Conservation (phyloP, 352 stramenopile species). For the Thalassiosira livingstoniorum region DNA sequence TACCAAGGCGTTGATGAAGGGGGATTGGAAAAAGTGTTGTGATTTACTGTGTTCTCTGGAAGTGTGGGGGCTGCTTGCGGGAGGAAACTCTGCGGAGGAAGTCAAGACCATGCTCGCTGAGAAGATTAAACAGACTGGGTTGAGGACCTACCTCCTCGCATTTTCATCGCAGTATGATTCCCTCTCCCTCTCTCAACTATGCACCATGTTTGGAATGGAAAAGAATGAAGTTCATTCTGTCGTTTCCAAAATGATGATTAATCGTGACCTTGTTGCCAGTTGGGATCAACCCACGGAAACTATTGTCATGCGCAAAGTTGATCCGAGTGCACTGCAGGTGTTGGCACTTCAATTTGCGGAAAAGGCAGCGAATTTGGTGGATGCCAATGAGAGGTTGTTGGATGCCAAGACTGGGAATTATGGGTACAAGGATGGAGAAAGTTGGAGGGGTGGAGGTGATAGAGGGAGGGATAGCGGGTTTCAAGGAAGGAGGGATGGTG, state of each 20-base stretch:
- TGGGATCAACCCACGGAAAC: conserved; percentile 98
- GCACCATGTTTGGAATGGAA: conserved; percentile 97
- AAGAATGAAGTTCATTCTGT: conserved; percentile 96
- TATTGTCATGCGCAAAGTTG: conserved; percentile 93
- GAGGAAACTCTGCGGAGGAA: conserved; percentile 85
- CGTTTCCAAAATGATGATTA: conserved; percentile 99
- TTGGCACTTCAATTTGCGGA: conserved; percentile 96
- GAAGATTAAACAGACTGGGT: conserved; percentile 95
- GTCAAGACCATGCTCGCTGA: conserved; percentile 92
- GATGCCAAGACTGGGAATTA: conserved; percentile 85
- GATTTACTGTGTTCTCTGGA: conserved; percentile 90
- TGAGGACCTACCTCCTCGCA: conserved; percentile 96
- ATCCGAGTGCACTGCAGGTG: conserved; percentile 93
- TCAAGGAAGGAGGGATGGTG: conserved; percentile 22
- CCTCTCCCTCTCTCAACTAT: conserved; percentile 93
- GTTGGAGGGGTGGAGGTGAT: conserved; percentile 59
- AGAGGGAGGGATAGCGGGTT: conserved; percentile 37
- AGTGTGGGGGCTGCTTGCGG: conserved; percentile 96
- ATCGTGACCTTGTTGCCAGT: conserved; percentile 93
- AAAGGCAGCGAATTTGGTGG: conserved; percentile 87
- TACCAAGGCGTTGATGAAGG: conserved; percentile 93
- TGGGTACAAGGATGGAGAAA: conserved; percentile 76
- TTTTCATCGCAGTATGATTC: conserved; percentile 97
- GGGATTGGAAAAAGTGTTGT: conserved; percentile 94
- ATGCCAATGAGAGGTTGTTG: conserved; percentile 88